phyloP scores from a whole-genome alignment of 768 basidiomycete species.

The Russula emetica region DNA sequence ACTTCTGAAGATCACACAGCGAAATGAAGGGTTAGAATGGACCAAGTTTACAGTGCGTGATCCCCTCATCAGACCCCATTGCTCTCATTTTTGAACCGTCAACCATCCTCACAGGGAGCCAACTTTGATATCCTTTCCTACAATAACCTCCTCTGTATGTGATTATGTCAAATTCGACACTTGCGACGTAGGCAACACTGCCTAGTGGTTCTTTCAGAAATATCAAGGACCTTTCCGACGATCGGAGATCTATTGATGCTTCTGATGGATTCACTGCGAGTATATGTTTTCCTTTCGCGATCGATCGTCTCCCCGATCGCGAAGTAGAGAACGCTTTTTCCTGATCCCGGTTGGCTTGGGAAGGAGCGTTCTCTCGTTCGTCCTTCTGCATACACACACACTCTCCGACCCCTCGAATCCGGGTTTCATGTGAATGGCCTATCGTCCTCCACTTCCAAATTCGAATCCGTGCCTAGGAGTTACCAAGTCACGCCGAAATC shows the following conservation, averaged over 20 bases:
- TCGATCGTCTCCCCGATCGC: not conserved
- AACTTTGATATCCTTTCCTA: not conserved
- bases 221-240: no score
- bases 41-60: not conserved
- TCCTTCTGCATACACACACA: not conserved
- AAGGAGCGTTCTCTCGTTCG: not conserved
- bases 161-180: not conserved
- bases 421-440: no score
- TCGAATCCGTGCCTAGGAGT: no score
- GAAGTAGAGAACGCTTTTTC: not conserved
- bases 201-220: not conserved
- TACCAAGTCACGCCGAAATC: no score
- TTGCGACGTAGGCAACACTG: not conserved
- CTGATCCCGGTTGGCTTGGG: not conserved
- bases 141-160: not conserved
- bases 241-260: no score
- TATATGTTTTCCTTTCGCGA: no score
- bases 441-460: no score
- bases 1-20: not conserved
- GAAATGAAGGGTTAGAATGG: not conserved
- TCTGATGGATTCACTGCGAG: no score
- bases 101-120: not conserved
- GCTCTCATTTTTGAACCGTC: not conserved
- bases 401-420: not conserved
- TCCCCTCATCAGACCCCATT: not conserved